These are phyloP conservation scores for Thalassiosira hispida DNA, from an alignment of 352 stramenopile genomes.

Conservation along the genomic window DNA sequence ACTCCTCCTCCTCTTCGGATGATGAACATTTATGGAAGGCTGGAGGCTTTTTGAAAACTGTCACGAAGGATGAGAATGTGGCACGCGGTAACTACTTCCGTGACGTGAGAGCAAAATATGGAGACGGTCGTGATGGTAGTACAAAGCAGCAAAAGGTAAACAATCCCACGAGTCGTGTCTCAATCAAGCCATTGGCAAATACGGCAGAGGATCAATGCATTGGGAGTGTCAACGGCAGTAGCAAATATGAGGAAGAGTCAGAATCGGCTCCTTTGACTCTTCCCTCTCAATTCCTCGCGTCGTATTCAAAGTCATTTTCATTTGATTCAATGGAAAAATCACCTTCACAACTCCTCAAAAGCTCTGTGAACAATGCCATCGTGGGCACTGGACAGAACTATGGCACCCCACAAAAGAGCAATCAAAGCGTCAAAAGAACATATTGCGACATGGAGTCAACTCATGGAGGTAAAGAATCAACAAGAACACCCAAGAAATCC, in stretches of 20 bases:
- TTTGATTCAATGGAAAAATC: conserved; percentile 16
- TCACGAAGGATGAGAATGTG: conserved; percentile 8
- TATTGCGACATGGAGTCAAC: background rate
- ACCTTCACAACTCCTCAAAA: background rate
- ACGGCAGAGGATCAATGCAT: background rate
- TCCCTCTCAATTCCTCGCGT: conserved; percentile 7
- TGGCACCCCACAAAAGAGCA: conserved; percentile 3
- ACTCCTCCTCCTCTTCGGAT: background rate
- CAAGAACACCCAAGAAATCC: conserved; percentile 8
- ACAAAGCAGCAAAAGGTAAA: background rate
- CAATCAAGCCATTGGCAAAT: background rate
- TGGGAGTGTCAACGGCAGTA: background rate
- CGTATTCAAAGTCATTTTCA: conserved; percentile 19
- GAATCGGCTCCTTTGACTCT: conserved; percentile 8
- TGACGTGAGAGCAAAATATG: conserved; percentile 15
- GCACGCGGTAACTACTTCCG: conserved; percentile 8
- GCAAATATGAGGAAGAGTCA: conserved; percentile 1
- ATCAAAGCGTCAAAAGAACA: background rate
- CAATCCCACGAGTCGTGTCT: background rate
- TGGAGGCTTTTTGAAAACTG: background rate
- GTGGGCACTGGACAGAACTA: background rate
- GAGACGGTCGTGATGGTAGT: background rate
- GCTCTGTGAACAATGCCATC: background rate
- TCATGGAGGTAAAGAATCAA: background rate
- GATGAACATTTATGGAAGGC: conserved; percentile 11